A percentile compares a stretch with the other conserved stretches of the same genome.
Evolutionary conservation across 2,329 filamentous ascomycete genomes (phyloP).

Genomic region (Aspergillus persii): DNA sequence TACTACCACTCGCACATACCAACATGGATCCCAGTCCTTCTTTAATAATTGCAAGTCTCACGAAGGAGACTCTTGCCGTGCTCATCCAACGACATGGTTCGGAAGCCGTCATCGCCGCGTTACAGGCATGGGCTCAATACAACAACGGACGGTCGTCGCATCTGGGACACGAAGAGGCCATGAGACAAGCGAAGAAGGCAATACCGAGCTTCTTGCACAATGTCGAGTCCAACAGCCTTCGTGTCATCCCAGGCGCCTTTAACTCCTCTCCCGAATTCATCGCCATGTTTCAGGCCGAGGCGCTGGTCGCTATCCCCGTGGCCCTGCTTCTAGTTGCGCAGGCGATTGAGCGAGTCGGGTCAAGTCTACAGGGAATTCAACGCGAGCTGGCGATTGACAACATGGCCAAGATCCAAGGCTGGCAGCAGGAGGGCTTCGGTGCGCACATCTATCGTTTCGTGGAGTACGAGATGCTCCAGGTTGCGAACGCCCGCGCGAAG

Average conservation of each 20-base stretch:
- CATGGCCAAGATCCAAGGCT: constrained; percentile 4
- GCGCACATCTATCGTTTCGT: constrained; percentile 3
- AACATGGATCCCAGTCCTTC: too few species aligned
- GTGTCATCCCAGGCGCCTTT: constrained; percentile 1
- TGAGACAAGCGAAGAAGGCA: constrained; percentile 1
- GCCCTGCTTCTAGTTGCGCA: background rate
- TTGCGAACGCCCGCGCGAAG: background rate
- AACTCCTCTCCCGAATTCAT: constrained; percentile 1
- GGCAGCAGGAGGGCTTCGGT: constrained; percentile 2
- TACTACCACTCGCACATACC: too few species aligned
- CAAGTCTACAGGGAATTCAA: constrained; percentile 3
- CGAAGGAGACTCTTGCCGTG: too few species aligned
- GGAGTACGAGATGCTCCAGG: constrained; percentile 2
- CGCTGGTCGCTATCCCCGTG: background rate
- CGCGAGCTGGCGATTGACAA: background rate
- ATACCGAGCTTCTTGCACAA: background rate
- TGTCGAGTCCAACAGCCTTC: background rate
- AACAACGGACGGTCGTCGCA: constrained; percentile 3
- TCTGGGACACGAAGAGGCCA: constrained; percentile 6
- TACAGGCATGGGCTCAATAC: background rate
- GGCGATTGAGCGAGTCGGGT: constrained; percentile 1
- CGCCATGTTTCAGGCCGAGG: constrained; percentile 4
- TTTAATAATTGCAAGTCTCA: too few species aligned
- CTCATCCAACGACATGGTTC: too few species aligned
- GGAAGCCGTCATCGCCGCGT: too few species aligned